phyloP scores from a whole-genome alignment of 2,329 filamentous ascomycete species.

The Daldinia eschscholtzii region DNA sequence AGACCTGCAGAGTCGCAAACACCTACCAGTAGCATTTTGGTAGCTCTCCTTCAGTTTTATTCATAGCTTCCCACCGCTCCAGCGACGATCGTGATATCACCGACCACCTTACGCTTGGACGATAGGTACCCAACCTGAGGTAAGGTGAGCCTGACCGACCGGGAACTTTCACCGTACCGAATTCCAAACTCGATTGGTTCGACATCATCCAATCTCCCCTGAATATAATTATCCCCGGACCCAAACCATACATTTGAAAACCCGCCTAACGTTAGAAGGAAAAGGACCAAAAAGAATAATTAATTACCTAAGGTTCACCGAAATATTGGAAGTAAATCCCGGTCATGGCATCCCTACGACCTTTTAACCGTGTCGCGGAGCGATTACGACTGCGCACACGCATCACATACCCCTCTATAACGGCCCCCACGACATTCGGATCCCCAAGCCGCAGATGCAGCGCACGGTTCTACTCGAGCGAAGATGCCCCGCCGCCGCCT shows the following conservation, averaged over 20 bases:
- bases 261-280: neutral
- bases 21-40: neutral
- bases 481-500: conserved; percentile 55
- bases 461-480: conserved; percentile 35
- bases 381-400: conserved; percentile 45
- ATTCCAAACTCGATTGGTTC: conserved; percentile 33
- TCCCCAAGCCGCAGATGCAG: conserved; percentile 28
- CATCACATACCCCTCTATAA: conserved; percentile 23
- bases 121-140: conserved; percentile 8
- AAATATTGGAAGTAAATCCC: conserved; percentile 12
- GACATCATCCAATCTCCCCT: conserved; percentile 30
- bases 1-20: neutral
- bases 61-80: conserved; percentile 1
- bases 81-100: conserved; percentile 43
- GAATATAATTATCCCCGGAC: conserved; percentile 34
- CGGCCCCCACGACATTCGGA: neutral
- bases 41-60: conserved; percentile 4
- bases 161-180: conserved; percentile 34
- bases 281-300: neutral
- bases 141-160: conserved; percentile 24
- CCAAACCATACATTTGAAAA: conserved; percentile 19
- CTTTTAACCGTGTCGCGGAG: conserved; percentile 43
- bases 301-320: neutral
- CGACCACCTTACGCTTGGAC: conserved; percentile 28
- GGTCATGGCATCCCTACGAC: conserved; percentile 48